phyloP scores from a whole-genome alignment of 1,284 basidiomycete genomes.

The Acaromyces ingoldii region DNA sequence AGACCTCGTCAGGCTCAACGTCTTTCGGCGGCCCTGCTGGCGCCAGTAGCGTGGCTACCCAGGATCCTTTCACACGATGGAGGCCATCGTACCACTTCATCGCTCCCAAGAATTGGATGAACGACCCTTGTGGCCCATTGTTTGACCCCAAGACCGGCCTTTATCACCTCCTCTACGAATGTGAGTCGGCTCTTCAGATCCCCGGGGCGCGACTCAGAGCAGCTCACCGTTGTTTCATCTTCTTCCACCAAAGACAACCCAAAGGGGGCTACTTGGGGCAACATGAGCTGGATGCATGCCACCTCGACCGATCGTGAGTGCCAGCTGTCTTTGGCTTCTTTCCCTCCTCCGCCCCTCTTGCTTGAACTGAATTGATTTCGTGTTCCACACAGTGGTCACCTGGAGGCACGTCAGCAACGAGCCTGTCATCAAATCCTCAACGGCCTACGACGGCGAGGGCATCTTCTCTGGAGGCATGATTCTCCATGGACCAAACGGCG shows the following conservation, averaged over 20 bases:
- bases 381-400: no score
- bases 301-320: conserved; percentile 22
- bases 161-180: conserved; percentile 36
- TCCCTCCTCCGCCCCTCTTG: no score
- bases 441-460: conserved; percentile 27
- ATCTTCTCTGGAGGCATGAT: conserved; percentile 35
- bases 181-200: conserved; percentile 6
- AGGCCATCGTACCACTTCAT: conserved; percentile 29
- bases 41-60: no score
- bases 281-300: conserved; percentile 35
- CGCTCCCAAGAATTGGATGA: conserved; percentile 38
- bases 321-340: no score
- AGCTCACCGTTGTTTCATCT: neutral
- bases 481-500: conserved; percentile 18
- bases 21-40: no score
- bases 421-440: conserved; percentile 19
- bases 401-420: conserved; percentile 22
- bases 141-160: conserved; percentile 23
- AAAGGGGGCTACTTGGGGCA: conserved; percentile 29
- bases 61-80: conserved; percentile 22
- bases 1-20: no score
- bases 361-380: no score
- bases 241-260: conserved; percentile 20
- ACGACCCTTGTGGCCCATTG: conserved; percentile 32
- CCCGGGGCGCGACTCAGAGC: neutral